Base-by-base conservation (phyloP, 2,329 filamentous ascomycete genomes). In the Hymenoscyphus fraxineus region DNA sequence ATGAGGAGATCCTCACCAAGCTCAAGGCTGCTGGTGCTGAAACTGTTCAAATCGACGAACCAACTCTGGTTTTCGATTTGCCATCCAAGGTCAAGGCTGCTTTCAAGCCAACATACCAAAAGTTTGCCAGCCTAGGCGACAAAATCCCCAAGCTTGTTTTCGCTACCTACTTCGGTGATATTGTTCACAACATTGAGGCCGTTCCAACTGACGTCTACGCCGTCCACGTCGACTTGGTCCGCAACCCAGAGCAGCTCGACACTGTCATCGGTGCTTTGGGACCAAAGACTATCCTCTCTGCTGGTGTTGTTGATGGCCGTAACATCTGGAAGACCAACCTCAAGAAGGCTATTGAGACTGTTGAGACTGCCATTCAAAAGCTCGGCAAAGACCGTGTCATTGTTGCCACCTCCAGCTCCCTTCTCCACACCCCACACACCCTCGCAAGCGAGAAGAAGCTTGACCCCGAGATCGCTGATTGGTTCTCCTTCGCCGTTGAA, bases 311-410 rank as follows among this genome's bases (percentile, higher is more conserved):
- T 72, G 93, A 99, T 75, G 95, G 95, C 76, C 93, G 95, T 76
- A 99, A 99, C 87, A 98, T 99, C 85, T 99, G 95, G 95, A 99
- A 99, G 91, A 97, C 93, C 82, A 96, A 98, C 89, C 90, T 97
- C 83, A 91, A 96, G 87, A 88, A 87, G 75, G 93, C 95, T 76
- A 96, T 99, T 71, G 93, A 95, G 84, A 87, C 83, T 70, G 90
- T 95, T 67, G 92, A 98, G 87, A 83, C 87, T 66, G 95, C 94
- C 70, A 83, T 98, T 75, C 92, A 97, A 84, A 92, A 96, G 84
- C 88, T 99, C 69, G 94, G 95, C 82, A 94, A 97, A 86, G 93
- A 98, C 73, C 92, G 95, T 77, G 94, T 99, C 79, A 91, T 99
- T 73, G 92, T 97, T 73, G 91, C 95, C 77, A 97, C 93, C 73